Conservation (phyloP, 345 rosid species). For the Syzygium aqueum region DNA sequence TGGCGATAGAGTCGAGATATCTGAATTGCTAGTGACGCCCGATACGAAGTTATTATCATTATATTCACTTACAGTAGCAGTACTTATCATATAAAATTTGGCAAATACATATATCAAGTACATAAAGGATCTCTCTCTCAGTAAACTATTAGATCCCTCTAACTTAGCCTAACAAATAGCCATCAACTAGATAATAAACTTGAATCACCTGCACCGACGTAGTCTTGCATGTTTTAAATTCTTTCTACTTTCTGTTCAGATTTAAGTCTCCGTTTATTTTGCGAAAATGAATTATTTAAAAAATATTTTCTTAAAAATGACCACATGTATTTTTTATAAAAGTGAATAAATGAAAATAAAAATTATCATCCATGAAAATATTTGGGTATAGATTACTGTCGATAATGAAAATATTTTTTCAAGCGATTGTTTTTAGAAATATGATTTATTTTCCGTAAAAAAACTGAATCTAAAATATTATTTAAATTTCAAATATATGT, state of each 20-base stretch:
- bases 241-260: neutral
- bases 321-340: too few species aligned
- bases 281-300: too few species aligned
- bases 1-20: neutral
- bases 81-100: neutral
- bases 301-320: too few species aligned
- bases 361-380: too few species aligned
- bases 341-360: too few species aligned
- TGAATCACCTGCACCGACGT: neutral
- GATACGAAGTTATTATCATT: neutral
- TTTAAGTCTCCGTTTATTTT: neutral
- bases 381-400: too few species aligned
- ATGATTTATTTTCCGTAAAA: too few species aligned
- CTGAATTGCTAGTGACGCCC: fast-evolving
- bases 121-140: neutral
- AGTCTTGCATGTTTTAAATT: neutral
- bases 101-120: neutral
- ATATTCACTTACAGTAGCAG: neutral
- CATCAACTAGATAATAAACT: neutral
- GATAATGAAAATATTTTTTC: too few species aligned
- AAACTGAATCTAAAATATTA: neutral
- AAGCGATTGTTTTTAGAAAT: too few species aligned
- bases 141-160: neutral
- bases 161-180: neutral
- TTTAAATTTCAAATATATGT: neutral